Evolutionary conservation across 73 alveolate genomes (phyloP).

Genomic region (Stentor roeselii): DNA sequence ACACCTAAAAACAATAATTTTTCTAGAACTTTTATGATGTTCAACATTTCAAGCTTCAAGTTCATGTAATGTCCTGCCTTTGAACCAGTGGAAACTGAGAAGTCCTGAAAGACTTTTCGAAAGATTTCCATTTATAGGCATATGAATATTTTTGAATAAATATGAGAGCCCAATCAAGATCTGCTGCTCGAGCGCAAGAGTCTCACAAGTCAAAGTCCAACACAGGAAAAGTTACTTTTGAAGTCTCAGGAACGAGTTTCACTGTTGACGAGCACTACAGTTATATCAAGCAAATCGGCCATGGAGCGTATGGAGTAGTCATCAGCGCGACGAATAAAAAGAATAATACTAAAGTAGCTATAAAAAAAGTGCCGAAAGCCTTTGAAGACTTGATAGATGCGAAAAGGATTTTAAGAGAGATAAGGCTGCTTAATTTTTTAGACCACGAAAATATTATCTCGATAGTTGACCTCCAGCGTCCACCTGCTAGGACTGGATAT

Average conservation of each 20-base stretch:
- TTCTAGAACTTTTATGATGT: not conserved
- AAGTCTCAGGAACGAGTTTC: constrained; percentile 50
- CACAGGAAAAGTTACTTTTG: not conserved
- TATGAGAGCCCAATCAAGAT: not conserved
- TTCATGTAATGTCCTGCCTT: not conserved
- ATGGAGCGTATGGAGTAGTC: constrained; percentile 94
- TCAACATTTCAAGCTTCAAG: not conserved
- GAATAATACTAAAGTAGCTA: constrained; percentile 86
- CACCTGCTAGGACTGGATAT: constrained; percentile 82
- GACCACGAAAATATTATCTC: constrained; percentile 83
- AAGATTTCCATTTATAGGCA: not conserved
- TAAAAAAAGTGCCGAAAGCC: constrained; percentile 84
- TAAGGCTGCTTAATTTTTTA: constrained; percentile 72
- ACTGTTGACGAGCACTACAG: constrained; percentile 76
- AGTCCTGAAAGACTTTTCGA: not conserved
- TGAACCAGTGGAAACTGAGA: not conserved
- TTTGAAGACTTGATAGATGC: constrained; percentile 87
- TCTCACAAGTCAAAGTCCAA: not conserved
- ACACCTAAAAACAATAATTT: not conserved
- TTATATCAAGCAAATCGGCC: constrained; percentile 73
- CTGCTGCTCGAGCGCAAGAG: not conserved
- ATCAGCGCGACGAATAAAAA: constrained; percentile 80
- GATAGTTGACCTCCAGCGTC: constrained; percentile 69
- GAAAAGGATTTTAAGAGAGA: constrained; percentile 84
- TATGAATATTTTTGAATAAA: too few species aligned